Evolutionary conservation across 768 basidiomycete genomes (phyloP), one percentile per base, ranked within the genome.

Genomic region (Porphyrellus cyaneotinctus): DNA sequence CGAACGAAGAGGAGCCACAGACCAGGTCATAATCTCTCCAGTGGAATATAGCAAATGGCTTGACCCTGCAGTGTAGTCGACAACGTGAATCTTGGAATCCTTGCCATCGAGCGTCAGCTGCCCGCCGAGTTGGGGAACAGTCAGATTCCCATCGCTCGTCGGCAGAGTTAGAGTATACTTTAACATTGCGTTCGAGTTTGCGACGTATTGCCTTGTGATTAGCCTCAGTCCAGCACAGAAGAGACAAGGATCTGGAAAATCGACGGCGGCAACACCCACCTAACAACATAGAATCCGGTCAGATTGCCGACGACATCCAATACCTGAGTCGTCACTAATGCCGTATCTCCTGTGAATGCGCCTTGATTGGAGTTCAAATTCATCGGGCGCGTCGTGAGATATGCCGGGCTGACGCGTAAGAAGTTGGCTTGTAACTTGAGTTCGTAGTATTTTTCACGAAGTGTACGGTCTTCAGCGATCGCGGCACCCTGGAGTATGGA

Each of bases 371-470:
- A 65, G 51, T 61, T 51, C 32, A 75, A 67, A 50, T 79, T 79
- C 56, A 69, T 70, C 2, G 78, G 77, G 23, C 72, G 69, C 6
- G 71, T 74, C 7, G 78, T 80, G 22, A 78, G 68, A 60, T 74
- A 80, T 6, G 78, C 76, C 6, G 77, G 77, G 38, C 76, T 78
- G 30, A 76, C 78, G 2, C 73, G 72, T 42, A 79, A 65, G 68
- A 80, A 79, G 60, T 75, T 74, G 32, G 78, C 75, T 59, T 79
- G 76, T 17, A 79, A 60, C 58, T 80, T 80, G 45, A 79, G 63
- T 52, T 80, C 78, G 47, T 79, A 79, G 60, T 74, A 78, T 57
- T 80, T 80, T 55, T 80, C 78, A 23, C 78, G 73, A 22, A 80
- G 69, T 3, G 76, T 75, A 33, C 78, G 69, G 49, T 79, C 78